Evolutionary conservation across 345 rosid species (phyloP), one percentile per base, ranked within the genome.

Genomic region (Passiflora organensis): DNA sequence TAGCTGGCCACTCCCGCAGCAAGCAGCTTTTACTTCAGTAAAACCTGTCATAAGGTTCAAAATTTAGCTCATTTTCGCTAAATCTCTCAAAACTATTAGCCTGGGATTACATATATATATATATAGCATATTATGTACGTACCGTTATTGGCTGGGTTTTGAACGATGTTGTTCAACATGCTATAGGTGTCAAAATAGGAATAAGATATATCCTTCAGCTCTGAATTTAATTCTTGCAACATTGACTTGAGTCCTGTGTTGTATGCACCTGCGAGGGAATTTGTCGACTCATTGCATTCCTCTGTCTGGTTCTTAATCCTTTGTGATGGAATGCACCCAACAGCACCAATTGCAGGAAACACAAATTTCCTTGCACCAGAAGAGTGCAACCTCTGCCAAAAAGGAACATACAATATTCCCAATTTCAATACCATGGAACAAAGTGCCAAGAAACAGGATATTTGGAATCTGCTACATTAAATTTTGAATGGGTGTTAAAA

Each of bases 1-100:
- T 53, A 87, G 64, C 6, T 50, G 45, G 2, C 96, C 97, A 1
- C 41, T 59, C 39, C 97, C 97, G 64, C 97, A 91, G 43, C 97
- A 85, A 0, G 96, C 96, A 9, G 83, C 67, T 71, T 75, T 73
- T 21, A 75, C 78, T 62, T 87, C 88, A 0, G 22, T 41, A 58
- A 84, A 81, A 16, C 88, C 91, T 85, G 80, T 28, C 34, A 28
- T 28, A n/a, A n/a, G n/a, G n/a, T n/a, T n/a, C n/a, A n/a, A n/a
- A n/a, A n/a, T n/a, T n/a, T n/a, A n/a, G n/a, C n/a, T n/a, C n/a
- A n/a, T n/a, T n/a, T n/a, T n/a, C n/a, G n/a, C n/a, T n/a, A n/a
- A n/a, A n/a, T n/a, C n/a, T n/a, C n/a, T n/a, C n/a, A n/a, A n/a
- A n/a, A n/a, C n/a, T n/a, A n/a, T n/a, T n/a, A n/a, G 34, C 34